Evolutionary conservation across 495 filamentous ascomycete species (phyloP), one percentile per base, ranked within the genome.

Genomic region (Usnea hakonensis): DNA sequence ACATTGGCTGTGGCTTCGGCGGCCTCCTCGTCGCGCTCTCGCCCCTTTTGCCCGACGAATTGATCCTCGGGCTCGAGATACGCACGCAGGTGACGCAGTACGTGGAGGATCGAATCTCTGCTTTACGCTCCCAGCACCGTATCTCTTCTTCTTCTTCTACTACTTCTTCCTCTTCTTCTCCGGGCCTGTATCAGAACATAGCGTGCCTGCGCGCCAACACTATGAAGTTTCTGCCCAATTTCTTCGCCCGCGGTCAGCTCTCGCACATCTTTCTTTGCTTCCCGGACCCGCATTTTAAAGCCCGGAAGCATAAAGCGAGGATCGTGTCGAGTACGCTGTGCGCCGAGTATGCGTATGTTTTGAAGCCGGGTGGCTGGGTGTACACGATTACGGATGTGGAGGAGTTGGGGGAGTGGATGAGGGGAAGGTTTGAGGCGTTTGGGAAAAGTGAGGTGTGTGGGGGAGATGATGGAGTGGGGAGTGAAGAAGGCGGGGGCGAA

Each of bases 351-450:
- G 94, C 94, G 1, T 98, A 89, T 70, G 88, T 88, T 11, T 67
- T 98, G 64, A 78, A 79, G 55, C 91, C 91, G 0, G 90, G 90
- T 6, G 94, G 94, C 3, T 78, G 91, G 46, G 78, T 95, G 44
- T 98, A 97, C 68, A 97, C 93, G 30, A 96, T 98, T 67, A 97
- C 94, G 41, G 94, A 98, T 73, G 94, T 98, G 36, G 88, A 95
- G 73, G 91, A 96, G 69, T 80, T 97, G 68, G 89, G 95, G 72
- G 78, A 83, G 64, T 98, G 94, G 94, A 92, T 98, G 84, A 81
- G 90, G 64, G 77, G 81, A 67, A 89, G 95, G 77, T 91, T 97
- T 68, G 82, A 86, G 55, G 82, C 75, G 21, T 92, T 91, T 71
- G 80, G 84, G 74, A 76, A 84, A 81, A 65, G 73, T 89, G 28